These are phyloP conservation scores for Scedosporium apiospermum DNA, from an alignment of 2,329 filamentous ascomycete species.

Conservation along the genomic window DNA sequence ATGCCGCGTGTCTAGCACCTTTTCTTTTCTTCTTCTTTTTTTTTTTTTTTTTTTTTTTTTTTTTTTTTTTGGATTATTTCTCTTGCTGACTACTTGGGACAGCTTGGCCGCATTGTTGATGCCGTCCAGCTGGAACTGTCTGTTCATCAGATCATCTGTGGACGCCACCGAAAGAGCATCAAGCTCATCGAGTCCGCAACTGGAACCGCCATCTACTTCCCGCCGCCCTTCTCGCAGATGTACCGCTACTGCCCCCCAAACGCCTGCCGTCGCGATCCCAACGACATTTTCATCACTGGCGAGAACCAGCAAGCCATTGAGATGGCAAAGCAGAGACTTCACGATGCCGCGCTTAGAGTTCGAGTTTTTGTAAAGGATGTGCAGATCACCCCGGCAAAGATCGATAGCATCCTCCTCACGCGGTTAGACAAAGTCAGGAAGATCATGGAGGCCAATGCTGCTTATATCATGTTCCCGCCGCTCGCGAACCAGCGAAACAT, in stretches of 20 bases:
- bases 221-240: constrained; percentile 82
- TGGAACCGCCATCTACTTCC: constrained; percentile 96
- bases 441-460: constrained; percentile 94
- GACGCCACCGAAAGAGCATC: constrained; percentile 92
- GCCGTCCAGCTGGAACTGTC: constrained; percentile 74
- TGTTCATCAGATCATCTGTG: constrained; percentile 85
- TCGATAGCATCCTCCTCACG: constrained; percentile 85
- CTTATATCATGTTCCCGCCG: constrained; percentile 85
- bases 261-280: constrained; percentile 70
- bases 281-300: constrained; percentile 92
- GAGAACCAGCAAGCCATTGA: constrained; percentile 77
- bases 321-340: constrained; percentile 82
- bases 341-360: constrained; percentile 71
- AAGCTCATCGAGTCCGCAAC: constrained; percentile 95
- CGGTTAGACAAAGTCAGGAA: constrained; percentile 94
- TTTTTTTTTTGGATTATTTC: constrained; percentile 44
- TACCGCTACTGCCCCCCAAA: constrained; percentile 83
- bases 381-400: constrained; percentile 79
- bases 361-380: constrained; percentile 90
- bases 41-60: constrained; percentile 68
- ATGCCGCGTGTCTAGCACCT: constrained; percentile 72
- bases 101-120: constrained; percentile 69
- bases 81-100: constrained; percentile 11
- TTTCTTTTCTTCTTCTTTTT: constrained; percentile 87
- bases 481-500: constrained; percentile 76